Percentiles rank a stretch among this genome's conserved stretches.
These are phyloP conservation scores for Bodo saltans DNA, from an alignment of 78 protist genomes.

Conservation along the genomic window DNA sequence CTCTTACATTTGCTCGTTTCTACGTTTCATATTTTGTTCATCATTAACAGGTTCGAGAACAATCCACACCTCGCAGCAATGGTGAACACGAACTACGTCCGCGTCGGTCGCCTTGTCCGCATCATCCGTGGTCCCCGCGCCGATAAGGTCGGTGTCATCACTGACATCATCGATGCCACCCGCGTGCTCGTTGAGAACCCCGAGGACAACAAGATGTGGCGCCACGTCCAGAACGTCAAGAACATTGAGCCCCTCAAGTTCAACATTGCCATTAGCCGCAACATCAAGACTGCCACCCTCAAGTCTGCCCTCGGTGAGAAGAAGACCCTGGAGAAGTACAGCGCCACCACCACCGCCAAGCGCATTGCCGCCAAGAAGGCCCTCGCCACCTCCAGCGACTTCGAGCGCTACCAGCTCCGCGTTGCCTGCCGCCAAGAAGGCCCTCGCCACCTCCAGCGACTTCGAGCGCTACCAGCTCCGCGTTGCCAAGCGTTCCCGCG, in stretches of 20 bases:
- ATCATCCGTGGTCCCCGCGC: not conserved
- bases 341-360: not conserved
- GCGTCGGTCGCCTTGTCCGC: not conserved
- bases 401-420: not conserved
- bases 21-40: no score
- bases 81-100: not conserved
- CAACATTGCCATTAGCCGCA: not conserved
- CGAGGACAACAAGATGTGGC: not conserved
- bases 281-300: not conserved
- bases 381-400: not conserved
- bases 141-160: not conserved
- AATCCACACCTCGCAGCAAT: no score
- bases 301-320: not conserved
- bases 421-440: no score
- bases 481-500: not conserved
- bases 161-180: not conserved
- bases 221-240: not conserved
- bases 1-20: no score
- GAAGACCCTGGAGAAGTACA: not conserved
- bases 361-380: not conserved
- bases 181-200: constrained; percentile 6
- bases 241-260: not conserved
- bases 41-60: no score
- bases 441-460: not conserved
- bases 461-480: not conserved